phyloP scores from a whole-genome alignment of 495 filamentous ascomycete genomes.

The Xylaria intraflava region DNA sequence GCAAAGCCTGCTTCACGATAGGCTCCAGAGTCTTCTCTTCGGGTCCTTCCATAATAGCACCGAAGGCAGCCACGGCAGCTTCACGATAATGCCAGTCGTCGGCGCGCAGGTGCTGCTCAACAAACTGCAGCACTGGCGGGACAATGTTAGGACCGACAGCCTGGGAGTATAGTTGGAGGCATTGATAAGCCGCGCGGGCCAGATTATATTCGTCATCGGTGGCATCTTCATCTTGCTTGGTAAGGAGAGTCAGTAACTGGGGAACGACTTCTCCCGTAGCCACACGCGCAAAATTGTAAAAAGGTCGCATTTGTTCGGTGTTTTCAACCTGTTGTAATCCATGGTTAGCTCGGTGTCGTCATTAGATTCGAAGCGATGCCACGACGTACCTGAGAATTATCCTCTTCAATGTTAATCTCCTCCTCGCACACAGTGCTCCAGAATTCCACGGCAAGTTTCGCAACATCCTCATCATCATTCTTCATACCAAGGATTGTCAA shows the following conservation, averaged over 20 bases:
- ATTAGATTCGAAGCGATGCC: neutral
- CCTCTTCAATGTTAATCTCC: conserved; percentile 93
- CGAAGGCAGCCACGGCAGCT: conserved; percentile 96
- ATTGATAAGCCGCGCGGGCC: conserved; percentile 91
- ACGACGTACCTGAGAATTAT: conserved; percentile 71
- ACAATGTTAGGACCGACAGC: conserved; percentile 78
- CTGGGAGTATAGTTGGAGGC: conserved; percentile 89
- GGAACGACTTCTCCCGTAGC: conserved; percentile 90
- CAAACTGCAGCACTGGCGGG: conserved; percentile 74
- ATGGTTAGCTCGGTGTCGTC: conserved; percentile 16
- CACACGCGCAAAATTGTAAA: conserved; percentile 85
- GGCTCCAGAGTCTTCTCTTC: conserved; percentile 83
- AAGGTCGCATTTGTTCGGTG: conserved; percentile 70
- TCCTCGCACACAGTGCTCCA: conserved; percentile 99
- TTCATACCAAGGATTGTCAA: conserved; percentile 99
- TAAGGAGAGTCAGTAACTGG: conserved; percentile 78
- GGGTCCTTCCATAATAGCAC: conserved; percentile 97
- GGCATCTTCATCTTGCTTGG: conserved; percentile 96
- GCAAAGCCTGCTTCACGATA: conserved; percentile 87
- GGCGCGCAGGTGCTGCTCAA: conserved; percentile 80
- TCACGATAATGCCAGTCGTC: conserved; percentile 92
- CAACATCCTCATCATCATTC: conserved; percentile 92
- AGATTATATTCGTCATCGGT: conserved; percentile 95
- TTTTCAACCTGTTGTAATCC: conserved; percentile 54
- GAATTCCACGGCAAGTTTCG: conserved; percentile 96